Evolutionary conservation across 371 early-diverging fungal species (phyloP), one percentile per base, ranked within the genome.

Genomic region (Neoconidiobolus thromboides): DNA sequence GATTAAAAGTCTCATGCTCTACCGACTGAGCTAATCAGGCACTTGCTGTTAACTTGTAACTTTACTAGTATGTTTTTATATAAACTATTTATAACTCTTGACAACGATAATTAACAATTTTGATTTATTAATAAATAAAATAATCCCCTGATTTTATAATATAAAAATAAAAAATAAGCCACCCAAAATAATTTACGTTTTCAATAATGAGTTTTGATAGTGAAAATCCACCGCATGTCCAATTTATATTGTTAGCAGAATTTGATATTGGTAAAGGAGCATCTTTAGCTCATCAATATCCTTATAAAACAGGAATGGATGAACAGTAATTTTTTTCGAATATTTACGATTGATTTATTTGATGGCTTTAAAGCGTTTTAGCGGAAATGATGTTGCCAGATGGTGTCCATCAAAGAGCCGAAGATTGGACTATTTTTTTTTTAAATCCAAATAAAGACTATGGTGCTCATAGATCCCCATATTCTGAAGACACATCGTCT

Each of bases 331-430:
- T 64, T 26, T 39, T 58, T 36, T 2, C 47, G 48, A 15, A 12
- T 55, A 14, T 39, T 9, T 14, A 5, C 4, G 3, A 10, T 26
- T 4, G 1, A 26, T 43, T 7, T 43, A n/a, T 54, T 46, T 37
- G 6, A n/a, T 42, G 37, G 3, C 14, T 60, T 41, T 60, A 55
- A 60, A 87, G 88, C 63, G 72, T 83, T 50, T 72, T 94, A 44
- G 92, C 95, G 6, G 95, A 94, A 60, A 81, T 89, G 53, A 94
- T 94, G 93, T 69, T 94, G 53, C 95, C 95, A 6, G 95, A 94
- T 67, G 95, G 95, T 3, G 89, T 91, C 46, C 93, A 94, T 72
- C 70, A 85, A 48, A 78, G 93, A 44, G 80, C 86, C 46, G 87
- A 87, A 64, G 95, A 94, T 69, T 92, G 92, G 91, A 92, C 92